These are phyloP conservation scores for Exophiala aquamarina DNA, from an alignment of 2,329 filamentous ascomycete species.

Conservation along the genomic window DNA sequence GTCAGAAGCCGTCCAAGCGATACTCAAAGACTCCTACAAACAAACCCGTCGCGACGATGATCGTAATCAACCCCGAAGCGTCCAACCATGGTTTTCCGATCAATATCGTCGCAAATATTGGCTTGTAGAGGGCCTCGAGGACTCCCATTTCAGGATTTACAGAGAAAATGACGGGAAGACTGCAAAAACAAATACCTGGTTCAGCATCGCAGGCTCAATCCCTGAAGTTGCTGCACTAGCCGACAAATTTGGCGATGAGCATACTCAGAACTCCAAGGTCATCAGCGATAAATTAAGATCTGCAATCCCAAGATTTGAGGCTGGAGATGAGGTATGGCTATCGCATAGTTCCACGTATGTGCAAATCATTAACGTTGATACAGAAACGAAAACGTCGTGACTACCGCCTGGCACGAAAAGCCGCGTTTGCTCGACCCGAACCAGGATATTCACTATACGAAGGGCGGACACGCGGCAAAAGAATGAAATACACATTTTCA, in stretches of 20 bases:
- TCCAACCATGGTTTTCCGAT: conserved; percentile 87
- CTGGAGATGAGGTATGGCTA: conserved; percentile 75
- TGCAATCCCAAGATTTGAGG: conserved; percentile 87
- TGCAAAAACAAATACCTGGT: conserved; percentile 78
- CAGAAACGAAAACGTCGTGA: conserved; percentile 92
- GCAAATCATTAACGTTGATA: conserved; percentile 20
- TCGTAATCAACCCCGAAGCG: conserved; percentile 80
- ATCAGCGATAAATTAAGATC: conserved; percentile 74
- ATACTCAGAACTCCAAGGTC: conserved; percentile 69
- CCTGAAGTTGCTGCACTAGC: conserved; percentile 77
- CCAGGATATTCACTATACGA: conserved; percentile 92
- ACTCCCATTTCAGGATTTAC: conserved; percentile 92
- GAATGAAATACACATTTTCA: conserved; percentile 93
- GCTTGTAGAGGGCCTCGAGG: conserved; percentile 88
- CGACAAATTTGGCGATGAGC: conserved; percentile 76
- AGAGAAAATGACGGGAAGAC: conserved; percentile 80
- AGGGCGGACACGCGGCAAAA: conserved; percentile 91
- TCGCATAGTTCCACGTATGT: conserved; percentile 21
- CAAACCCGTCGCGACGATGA: conserved; percentile 76
- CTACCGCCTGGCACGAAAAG: conserved; percentile 81
- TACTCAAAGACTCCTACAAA: conserved; percentile 88
- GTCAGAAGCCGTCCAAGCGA: conserved; percentile 76
- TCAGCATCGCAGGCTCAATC: conserved; percentile 86
- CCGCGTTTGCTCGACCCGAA: conserved; percentile 83
- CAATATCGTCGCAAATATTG: conserved; percentile 91